A percentile compares a stretch with the other conserved stretches of the same genome.
Conservation (phyloP, 2,329 filamentous ascomycete species). For the Esteya vermicola region DNA sequence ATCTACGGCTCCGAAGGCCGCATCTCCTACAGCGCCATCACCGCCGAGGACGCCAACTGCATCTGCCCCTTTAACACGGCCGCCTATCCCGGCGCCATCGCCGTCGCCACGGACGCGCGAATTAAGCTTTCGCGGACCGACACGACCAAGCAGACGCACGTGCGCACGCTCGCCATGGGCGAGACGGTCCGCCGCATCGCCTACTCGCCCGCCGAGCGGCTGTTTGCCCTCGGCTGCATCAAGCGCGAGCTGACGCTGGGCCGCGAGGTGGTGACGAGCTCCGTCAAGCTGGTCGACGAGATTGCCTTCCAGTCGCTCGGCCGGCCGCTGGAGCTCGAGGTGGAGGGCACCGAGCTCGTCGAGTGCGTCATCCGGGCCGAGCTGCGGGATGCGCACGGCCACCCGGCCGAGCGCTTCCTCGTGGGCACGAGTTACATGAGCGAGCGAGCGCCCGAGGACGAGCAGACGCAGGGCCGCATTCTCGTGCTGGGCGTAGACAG, state of each 20-base stretch:
- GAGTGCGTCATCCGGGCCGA: slow-evolving; percentile 72
- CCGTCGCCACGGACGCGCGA: slow-evolving; percentile 62
- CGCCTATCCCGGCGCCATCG: slow-evolving; percentile 67
- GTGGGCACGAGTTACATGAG: slow-evolving; percentile 72
- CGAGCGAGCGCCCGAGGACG: slow-evolving; percentile 23
- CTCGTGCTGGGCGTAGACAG: slow-evolving; percentile 71
- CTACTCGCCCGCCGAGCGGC: slow-evolving; percentile 64
- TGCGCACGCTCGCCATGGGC: slow-evolving; percentile 62
- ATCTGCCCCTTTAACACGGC: slow-evolving; percentile 73
- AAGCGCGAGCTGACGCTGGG: slow-evolving; percentile 56
- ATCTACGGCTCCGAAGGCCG: slow-evolving; percentile 83
- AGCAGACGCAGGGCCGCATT: slow-evolving; percentile 58
- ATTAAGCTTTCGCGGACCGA: slow-evolving; percentile 74
- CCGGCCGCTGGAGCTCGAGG: slow-evolving; percentile 47
- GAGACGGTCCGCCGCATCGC: slow-evolving; percentile 79
- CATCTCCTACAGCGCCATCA: slow-evolving; percentile 86
- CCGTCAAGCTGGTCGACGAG: slow-evolving; percentile 85
- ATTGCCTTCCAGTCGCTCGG: slow-evolving; percentile 69
- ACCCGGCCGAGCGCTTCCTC: slow-evolving; percentile 64
- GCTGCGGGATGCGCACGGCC: slow-evolving; percentile 43
- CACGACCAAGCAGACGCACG: slow-evolving; percentile 73
- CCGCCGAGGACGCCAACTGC: slow-evolving; percentile 68
- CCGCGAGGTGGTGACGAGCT: slow-evolving; percentile 62
- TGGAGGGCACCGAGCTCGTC: slow-evolving; percentile 51
- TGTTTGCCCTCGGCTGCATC: slow-evolving; percentile 80